phyloP scores from a whole-genome alignment of 495 filamentous ascomycete genomes.

The Aspergillus baeticus region DNA sequence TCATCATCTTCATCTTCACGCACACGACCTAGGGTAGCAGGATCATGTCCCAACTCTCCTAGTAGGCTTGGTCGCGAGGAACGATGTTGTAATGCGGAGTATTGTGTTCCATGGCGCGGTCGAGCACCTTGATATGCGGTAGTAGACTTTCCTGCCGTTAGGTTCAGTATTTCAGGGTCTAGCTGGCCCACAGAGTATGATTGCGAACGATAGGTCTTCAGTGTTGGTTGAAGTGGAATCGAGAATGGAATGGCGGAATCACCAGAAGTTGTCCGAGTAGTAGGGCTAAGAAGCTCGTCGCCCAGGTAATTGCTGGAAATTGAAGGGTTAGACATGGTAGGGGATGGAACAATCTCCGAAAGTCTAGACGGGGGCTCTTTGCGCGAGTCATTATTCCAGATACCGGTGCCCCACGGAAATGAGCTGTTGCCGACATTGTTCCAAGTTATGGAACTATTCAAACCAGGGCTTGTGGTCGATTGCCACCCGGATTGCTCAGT shows the following conservation, averaged over 20 bases:
- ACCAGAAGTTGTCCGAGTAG: conserved; percentile 51
- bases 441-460: conserved; percentile 56
- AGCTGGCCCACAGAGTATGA: conserved; percentile 95
- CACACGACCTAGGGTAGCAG: conserved; percentile 69
- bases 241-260: conserved; percentile 76
- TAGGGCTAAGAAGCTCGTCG: conserved; percentile 55
- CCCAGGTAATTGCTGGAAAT: conserved; percentile 36
- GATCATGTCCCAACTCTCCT: conserved; percentile 73
- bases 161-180: conserved; percentile 60
- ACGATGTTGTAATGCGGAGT: conserved; percentile 72
- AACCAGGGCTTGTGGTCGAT: conserved; percentile 40
- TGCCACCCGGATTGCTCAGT: conserved; percentile 71
- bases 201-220: conserved; percentile 90
- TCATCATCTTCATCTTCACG: conserved; percentile 83
- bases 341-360: conserved; percentile 74
- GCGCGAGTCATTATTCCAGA: conserved; percentile 72
- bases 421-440: conserved; percentile 54
- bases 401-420: conserved; percentile 73
- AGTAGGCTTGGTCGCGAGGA: conserved; percentile 84
- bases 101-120: conserved; percentile 53
- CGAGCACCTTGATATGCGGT: conserved; percentile 39
- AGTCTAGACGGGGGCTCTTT: conserved; percentile 74
- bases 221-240: conserved; percentile 87
- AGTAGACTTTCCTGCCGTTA: conserved; percentile 41
- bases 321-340: conserved; percentile 63